Conservation (phyloP, 2,329 filamentous ascomycete species). For the Aurifilum marmelostoma region DNA sequence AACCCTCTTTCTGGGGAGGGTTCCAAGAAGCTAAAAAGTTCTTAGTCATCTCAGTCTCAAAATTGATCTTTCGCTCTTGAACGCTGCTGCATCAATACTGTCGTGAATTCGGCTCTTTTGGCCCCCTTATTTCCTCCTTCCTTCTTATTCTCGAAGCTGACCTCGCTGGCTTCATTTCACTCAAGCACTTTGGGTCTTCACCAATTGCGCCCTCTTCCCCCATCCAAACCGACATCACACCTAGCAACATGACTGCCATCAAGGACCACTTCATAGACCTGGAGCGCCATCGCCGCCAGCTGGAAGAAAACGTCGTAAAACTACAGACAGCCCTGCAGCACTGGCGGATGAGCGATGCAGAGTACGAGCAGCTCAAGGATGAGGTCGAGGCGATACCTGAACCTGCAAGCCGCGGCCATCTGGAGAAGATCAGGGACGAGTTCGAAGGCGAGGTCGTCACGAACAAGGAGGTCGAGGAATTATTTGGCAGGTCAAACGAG, state of each 20-base stretch:
- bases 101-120: not conserved
- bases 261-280: constrained; percentile 66
- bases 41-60: constrained; percentile 15
- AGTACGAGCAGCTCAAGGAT: constrained; percentile 88
- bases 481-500: constrained; percentile 46
- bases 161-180: not conserved
- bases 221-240: not conserved
- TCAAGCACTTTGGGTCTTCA: not conserved
- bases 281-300: constrained; percentile 72
- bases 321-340: constrained; percentile 77
- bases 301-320: constrained; percentile 76
- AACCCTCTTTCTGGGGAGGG: not conserved
- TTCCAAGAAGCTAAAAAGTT: not conserved
- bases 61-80: not conserved
- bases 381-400: constrained; percentile 66
- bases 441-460: constrained; percentile 68
- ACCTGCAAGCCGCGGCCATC: constrained; percentile 53
- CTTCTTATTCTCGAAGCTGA: not conserved
- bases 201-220: not conserved
- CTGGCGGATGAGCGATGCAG: constrained; percentile 89
- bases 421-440: constrained; percentile 59
- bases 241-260: constrained; percentile 41
- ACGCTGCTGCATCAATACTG: not conserved
- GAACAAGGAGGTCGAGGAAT: constrained; percentile 58
- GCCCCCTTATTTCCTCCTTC: not conserved